Evolutionary conservation across 331 rosid genomes (phyloP).

Genomic region (Malus hybrid): DNA sequence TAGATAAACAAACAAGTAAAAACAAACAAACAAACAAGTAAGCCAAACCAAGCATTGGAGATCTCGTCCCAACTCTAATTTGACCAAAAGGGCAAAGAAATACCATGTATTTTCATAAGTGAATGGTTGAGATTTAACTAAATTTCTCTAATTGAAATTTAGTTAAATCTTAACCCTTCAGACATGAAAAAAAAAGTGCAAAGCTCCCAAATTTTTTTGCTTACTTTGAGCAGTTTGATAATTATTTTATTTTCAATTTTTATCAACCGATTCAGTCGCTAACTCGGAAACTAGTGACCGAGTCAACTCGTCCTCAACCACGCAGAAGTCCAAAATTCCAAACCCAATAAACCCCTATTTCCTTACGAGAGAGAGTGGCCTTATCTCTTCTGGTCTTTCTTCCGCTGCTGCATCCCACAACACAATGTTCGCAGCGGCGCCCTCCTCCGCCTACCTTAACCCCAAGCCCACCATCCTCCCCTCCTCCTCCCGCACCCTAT

Average conservation of each 20-base stretch:
- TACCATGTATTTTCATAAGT: no score
- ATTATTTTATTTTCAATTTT: no score
- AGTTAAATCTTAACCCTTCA: no score
- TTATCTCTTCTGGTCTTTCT: not conserved
- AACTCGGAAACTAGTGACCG: not conserved
- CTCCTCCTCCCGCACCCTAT: constrained; percentile 13
- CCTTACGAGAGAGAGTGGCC: not conserved
- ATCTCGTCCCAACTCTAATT: not conserved
- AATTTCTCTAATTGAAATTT: no score
- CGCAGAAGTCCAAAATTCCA: not conserved
- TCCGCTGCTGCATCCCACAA: not conserved
- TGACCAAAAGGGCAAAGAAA: not conserved
- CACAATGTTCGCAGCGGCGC: constrained; percentile 54
- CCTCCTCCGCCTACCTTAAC: constrained; percentile 32
- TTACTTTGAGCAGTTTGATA: no score
- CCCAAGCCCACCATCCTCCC: constrained; percentile 22
- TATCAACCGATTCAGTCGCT: not conserved
- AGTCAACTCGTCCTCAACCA: not conserved
- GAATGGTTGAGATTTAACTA: no score
- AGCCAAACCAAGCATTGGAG: not conserved
- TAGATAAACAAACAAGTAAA: not conserved
- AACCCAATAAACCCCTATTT: constrained; percentile 32
- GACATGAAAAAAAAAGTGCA: no score
- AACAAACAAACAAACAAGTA: not conserved
- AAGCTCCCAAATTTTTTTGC: not conserved